phyloP scores from a whole-genome alignment of 768 basidiomycete species.

The Mycena rebaudengoi region DNA sequence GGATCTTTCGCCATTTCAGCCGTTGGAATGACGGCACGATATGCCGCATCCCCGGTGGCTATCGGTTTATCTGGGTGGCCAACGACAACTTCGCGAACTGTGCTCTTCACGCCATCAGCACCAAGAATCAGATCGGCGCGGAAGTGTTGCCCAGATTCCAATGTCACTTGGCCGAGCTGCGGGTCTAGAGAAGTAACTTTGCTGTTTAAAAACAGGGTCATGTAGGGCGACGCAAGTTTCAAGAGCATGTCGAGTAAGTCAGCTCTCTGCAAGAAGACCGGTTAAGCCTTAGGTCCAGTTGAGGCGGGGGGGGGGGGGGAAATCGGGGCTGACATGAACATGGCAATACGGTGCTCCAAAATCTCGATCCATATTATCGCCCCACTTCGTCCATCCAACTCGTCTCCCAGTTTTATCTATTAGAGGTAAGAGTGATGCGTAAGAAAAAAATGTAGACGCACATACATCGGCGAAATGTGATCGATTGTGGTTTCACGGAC shows the following conservation, averaged over 20 bases:
- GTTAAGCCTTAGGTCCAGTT: no score
- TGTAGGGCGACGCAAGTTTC: constrained; percentile 46
- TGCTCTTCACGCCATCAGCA: constrained; percentile 61
- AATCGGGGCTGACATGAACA: constrained; percentile 44
- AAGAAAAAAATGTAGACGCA: constrained; percentile 1
- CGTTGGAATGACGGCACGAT: constrained; percentile 62
- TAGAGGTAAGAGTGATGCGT: background rate
- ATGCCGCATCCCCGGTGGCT: constrained; percentile 71
- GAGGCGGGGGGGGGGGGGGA: no score
- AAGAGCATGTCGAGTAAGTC: constrained; percentile 54
- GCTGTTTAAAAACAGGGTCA: constrained; percentile 44
- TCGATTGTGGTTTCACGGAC: constrained; percentile 48
- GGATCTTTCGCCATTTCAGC: constrained; percentile 57
- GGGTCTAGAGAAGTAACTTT: constrained; percentile 43
- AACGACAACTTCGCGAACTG: constrained; percentile 56
- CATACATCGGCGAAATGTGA: constrained; percentile 55
- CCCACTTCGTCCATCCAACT: constrained; percentile 39
- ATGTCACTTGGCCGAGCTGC: constrained; percentile 39
- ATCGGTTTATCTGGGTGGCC: constrained; percentile 51
- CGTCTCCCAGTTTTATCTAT: constrained; percentile 43
- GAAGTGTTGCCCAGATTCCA: constrained; percentile 53
- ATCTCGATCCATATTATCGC: constrained; percentile 38
- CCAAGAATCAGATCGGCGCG: constrained; percentile 56
- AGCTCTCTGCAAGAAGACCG: constrained; percentile 47
- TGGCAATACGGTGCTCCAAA: constrained; percentile 45